A percentile compares a stretch with the other conserved stretches of the same genome.
Evolutionary conservation across 2,329 filamentous ascomycete species (phyloP).

Genomic region (Celoporthe dispersa): DNA sequence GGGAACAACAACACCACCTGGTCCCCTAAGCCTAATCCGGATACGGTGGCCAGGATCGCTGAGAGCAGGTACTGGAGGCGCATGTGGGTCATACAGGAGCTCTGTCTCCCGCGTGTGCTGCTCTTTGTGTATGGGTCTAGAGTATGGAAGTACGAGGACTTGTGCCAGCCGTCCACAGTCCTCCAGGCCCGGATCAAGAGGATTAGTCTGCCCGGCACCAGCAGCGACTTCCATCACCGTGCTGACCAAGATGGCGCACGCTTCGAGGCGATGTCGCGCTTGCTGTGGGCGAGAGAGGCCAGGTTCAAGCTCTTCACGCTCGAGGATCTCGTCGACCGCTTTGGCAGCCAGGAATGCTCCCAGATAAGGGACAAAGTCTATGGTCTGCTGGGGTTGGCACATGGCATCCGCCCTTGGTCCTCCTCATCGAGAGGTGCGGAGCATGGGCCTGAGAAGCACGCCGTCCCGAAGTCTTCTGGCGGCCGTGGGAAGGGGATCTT

Average conservation of each 20-base stretch:
- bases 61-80: constrained; percentile 4
- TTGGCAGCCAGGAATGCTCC: background rate
- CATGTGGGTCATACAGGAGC: constrained; percentile 1
- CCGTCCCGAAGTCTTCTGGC: background rate
- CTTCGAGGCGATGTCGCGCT: background rate
- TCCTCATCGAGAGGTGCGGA: background rate
- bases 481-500: background rate
- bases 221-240: background rate
- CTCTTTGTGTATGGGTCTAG: background rate
- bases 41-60: background rate
- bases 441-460: background rate
- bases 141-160: background rate
- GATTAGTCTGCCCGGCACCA: background rate
- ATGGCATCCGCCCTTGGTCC: background rate
- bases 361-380: background rate
- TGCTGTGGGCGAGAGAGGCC: background rate
- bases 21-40: background rate
- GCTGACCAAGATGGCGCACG: background rate
- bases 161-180: background rate
- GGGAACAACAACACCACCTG: background rate
- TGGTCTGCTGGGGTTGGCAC: background rate
- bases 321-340: background rate
- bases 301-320: background rate
- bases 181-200: background rate
- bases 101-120: constrained; percentile 2